A percentile compares a stretch with the other conserved stretches of the same genome.
These are phyloP conservation scores for Lachancea waltii DNA, from an alignment of 805 yeast species.

Conservation along the genomic window DNA sequence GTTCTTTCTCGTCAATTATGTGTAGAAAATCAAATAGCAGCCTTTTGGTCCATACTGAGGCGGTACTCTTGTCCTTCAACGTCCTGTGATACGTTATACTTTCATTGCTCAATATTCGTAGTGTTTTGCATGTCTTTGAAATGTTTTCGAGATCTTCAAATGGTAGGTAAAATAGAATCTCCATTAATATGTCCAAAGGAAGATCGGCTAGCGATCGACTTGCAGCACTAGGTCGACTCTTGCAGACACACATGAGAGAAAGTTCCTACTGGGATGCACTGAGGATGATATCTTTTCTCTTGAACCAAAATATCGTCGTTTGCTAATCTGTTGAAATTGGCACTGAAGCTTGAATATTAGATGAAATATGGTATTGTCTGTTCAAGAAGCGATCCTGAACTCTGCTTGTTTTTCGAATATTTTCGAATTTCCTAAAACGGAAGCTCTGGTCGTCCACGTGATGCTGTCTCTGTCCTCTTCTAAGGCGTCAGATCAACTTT, in stretches of 20 bases:
- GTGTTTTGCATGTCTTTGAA: slow-evolving; percentile 18
- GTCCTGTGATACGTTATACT: slow-evolving; percentile 17
- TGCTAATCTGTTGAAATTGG: too few relatives aligned
- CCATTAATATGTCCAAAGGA: slow-evolving; percentile 23
- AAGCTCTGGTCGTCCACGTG: too few relatives aligned
- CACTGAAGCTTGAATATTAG: too few relatives aligned
- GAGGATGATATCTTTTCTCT: too few relatives aligned
- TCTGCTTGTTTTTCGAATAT: too few relatives aligned
- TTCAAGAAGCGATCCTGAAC: too few relatives aligned
- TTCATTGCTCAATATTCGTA: slow-evolving; percentile 23
- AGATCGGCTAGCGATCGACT: slow-evolving; percentile 15
- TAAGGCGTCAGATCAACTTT: too few relatives aligned
- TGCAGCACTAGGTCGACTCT: background rate
- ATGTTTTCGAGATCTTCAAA: slow-evolving; percentile 20
- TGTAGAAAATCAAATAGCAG: slow-evolving; percentile 20
- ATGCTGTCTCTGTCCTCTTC: too few relatives aligned
- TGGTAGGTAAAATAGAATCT: slow-evolving; percentile 19
- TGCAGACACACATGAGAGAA: background rate
- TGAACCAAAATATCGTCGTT: too few relatives aligned
- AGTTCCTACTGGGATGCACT: too few relatives aligned
- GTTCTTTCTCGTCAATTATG: slow-evolving; percentile 15
- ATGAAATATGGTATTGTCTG: too few relatives aligned
- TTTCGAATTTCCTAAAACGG: too few relatives aligned
- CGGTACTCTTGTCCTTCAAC: slow-evolving; percentile 10
- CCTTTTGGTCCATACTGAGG: slow-evolving; percentile 18